Base-by-base conservation (phyloP, 208 protist species). In the Spongospora subterranea region DNA sequence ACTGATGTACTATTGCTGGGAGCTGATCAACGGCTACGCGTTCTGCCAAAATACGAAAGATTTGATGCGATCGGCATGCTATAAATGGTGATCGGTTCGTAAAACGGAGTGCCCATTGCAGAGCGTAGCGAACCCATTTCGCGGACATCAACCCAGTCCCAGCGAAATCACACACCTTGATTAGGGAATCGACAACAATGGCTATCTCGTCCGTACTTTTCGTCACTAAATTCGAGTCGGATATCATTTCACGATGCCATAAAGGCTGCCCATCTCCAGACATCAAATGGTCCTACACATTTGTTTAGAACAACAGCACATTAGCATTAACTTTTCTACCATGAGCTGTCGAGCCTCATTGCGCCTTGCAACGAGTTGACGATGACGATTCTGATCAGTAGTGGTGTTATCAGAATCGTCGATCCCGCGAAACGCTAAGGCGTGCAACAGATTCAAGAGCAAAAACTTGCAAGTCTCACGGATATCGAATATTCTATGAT, bases 261-360 rank as follows among this genome's bases (percentile, higher is more conserved):
- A 43, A n/a, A 20, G 71, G 35, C 17, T 39, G 11, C 13, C 71
- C 71, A 45, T 82, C 71, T 20, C 35, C 40, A 45, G 71, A 82
- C 71, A 82, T 82, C 71, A 82, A 43, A 35, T 82, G 17, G 71
- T 82, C 71, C n/a, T n/a, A n/a, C n/a, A n/a, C n/a, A n/a, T n/a
- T n/a, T n/a, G n/a, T n/a, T n/a, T n/a, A n/a, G n/a, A n/a, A n/a
- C n/a, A n/a, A n/a, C n/a, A n/a, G n/a, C n/a, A n/a, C n/a, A n/a
- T n/a, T n/a, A n/a, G n/a, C n/a, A n/a, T n/a, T n/a, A n/a, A n/a
- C n/a, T n/a, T n/a, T n/a, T n/a, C n/a, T n/a, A n/a, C n/a, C 71
- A 82, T 82, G 6, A 82, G n/a, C 35, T 43, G 71, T 40, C 71
- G 71, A 39, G 71, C 71, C 35, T 82, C n/a, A 35, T 43, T 82